Percentiles rank a stretch among this genome's conserved stretches.
phyloP scores from a whole-genome alignment of 2,329 filamentous ascomycete genomes.

The Rutstroemia sydowiana region DNA sequence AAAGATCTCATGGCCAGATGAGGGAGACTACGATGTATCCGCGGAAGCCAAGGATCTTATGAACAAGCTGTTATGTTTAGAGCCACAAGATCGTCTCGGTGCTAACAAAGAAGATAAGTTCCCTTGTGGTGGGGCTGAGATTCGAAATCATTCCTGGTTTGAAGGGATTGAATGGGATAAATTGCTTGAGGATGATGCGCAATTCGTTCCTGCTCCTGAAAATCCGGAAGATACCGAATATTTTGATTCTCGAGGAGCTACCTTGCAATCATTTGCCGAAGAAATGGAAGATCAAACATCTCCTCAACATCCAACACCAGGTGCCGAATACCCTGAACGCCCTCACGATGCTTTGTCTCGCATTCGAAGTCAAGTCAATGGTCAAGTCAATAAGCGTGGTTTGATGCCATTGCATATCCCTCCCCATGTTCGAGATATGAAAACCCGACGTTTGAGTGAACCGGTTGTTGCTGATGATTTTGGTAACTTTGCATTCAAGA shows the following conservation, averaged over 20 bases:
- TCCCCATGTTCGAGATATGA: slow-evolving; percentile 86
- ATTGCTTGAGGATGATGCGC: slow-evolving; percentile 87
- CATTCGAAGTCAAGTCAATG: slow-evolving; percentile 78
- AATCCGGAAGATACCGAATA: slow-evolving; percentile 98
- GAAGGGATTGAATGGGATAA: slow-evolving; percentile 80
- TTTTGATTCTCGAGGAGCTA: slow-evolving; percentile 87
- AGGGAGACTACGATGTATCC: slow-evolving; percentile 71
- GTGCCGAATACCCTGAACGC: slow-evolving; percentile 75
- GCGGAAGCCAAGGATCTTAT: slow-evolving; percentile 89
- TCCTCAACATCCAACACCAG: slow-evolving; percentile 61
- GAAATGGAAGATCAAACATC: slow-evolving; percentile 87
- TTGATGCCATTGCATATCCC: slow-evolving; percentile 95
- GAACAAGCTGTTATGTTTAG: slow-evolving; percentile 80
- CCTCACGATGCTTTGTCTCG: slow-evolving; percentile 92
- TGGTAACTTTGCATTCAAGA: slow-evolving; percentile 95
- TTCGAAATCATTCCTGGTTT: slow-evolving; percentile 86
- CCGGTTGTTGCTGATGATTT: slow-evolving; percentile 87
- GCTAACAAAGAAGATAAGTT: slow-evolving; percentile 80
- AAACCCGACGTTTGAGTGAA: slow-evolving; percentile 83
- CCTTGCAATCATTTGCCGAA: slow-evolving; percentile 83
- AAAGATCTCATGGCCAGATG: slow-evolving; percentile 86
- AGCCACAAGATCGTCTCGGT: slow-evolving; percentile 75
- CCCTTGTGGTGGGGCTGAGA: slow-evolving; percentile 79
- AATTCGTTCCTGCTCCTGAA: slow-evolving; percentile 86
- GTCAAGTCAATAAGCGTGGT: slow-evolving; percentile 81